phyloP scores from a whole-genome alignment of 768 basidiomycete genomes.

The Boletales sp. region DNA sequence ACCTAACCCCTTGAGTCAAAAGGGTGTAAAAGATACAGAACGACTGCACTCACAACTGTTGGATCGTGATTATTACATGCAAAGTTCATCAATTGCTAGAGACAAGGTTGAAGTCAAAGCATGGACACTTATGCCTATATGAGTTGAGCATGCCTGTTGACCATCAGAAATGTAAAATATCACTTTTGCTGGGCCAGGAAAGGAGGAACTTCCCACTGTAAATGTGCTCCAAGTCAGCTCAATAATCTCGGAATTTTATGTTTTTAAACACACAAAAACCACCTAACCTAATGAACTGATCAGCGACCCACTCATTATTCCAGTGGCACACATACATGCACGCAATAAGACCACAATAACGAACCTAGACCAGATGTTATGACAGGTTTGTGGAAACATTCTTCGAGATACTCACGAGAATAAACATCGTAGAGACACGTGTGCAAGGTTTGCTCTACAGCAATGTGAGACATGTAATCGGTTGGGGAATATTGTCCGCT shows the following conservation, averaged over 20 bases:
- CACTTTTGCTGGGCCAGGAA: neutral
- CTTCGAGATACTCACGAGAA: neutral
- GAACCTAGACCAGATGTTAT: neutral
- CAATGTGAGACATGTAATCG: neutral
- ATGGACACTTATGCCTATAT: neutral
- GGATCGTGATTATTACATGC: neutral
- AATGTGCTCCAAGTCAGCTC: too few species aligned
- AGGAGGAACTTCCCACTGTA: neutral
- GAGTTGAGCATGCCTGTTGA: neutral
- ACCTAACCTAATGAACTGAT: neutral
- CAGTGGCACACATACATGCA: neutral
- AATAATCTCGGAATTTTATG: too few species aligned
- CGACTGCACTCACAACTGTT: too few species aligned
- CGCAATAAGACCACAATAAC: too few species aligned
- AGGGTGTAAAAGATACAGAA: neutral
- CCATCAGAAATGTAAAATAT: neutral
- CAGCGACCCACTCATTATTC: neutral
- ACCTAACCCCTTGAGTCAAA: neutral
- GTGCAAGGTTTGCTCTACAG: too few species aligned
- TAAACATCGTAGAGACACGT: too few species aligned
- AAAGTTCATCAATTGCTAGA: too few species aligned
- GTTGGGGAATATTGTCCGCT: neutral
- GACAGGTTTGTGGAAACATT: neutral
- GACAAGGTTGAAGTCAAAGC: too few species aligned
- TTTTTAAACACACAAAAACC: neutral